Percentiles rank a stretch among this genome's conserved stretches.
Evolutionary conservation across 371 early-diverging fungal genomes (phyloP).

Genomic region (Parasitella parasitica): DNA sequence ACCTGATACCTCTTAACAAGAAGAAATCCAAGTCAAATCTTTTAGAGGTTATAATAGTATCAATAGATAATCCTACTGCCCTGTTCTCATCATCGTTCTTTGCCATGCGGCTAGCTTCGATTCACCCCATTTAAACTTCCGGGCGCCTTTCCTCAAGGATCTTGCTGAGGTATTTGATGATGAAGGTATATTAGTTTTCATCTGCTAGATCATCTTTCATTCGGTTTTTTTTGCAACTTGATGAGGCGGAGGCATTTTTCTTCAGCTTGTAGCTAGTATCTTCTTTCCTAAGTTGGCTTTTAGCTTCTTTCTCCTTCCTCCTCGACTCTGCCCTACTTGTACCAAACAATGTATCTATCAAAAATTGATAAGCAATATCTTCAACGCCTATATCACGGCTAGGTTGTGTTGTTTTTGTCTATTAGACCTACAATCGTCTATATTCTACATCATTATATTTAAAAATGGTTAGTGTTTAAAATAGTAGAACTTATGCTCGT

Average conservation of each 20-base stretch:
- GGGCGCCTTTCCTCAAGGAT: background rate
- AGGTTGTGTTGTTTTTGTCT: background rate
- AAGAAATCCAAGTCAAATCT: background rate
- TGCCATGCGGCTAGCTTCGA: background rate
- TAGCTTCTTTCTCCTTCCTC: background rate
- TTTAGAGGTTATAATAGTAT: conserved; percentile 3
- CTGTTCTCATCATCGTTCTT: conserved; percentile 4
- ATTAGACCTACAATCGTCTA: too few species aligned
- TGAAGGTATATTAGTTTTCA: conserved; percentile 3
- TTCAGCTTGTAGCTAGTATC: background rate
- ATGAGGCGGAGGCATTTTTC: background rate
- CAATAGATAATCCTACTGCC: conserved; percentile 5
- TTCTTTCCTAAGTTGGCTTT: background rate
- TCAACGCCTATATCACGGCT: too few species aligned
- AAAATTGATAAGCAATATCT: background rate
- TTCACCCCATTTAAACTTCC: conserved; percentile 2
- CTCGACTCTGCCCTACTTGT: background rate
- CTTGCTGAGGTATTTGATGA: conserved; percentile 1
- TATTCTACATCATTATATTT: too few species aligned
- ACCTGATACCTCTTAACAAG: background rate
- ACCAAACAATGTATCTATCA: background rate
- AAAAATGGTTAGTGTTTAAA: too few species aligned
- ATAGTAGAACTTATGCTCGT: too few species aligned
- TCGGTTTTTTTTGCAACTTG: background rate
- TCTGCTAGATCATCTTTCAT: background rate